phyloP scores from a whole-genome alignment of 83 land plant species.

The Larix sibirica region DNA sequence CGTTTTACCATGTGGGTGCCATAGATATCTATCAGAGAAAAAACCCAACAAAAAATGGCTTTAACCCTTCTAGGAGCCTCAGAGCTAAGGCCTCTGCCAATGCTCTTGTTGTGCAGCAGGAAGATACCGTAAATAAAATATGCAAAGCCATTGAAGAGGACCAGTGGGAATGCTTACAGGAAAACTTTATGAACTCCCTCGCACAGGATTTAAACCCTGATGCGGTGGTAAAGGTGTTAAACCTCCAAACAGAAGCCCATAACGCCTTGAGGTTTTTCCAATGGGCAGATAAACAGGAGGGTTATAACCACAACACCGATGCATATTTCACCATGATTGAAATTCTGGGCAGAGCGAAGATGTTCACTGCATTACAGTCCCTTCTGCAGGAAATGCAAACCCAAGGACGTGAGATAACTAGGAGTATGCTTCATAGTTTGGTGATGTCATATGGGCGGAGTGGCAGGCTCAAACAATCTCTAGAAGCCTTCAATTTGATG shows the following conservation, averaged over 20 bases:
- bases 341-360: conserved; percentile 5
- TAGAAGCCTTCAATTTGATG: not conserved
- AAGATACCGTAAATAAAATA: not conserved
- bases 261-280: conserved; percentile 9
- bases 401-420: conserved; percentile 7
- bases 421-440: not conserved
- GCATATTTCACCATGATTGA: conserved; percentile 4
- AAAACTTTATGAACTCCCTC: not conserved
- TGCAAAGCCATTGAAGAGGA: not conserved
- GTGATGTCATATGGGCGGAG: not conserved
- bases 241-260: not conserved
- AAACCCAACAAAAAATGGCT: no score
- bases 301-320: not conserved
- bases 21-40: no score
- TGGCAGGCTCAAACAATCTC: not conserved
- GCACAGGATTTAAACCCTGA: conserved; percentile 2
- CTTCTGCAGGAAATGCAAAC: conserved; percentile 10
- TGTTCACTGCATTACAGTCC: not conserved
- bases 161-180: conserved; percentile 3
- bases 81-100: not conserved
- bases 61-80: no score
- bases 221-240: not conserved
- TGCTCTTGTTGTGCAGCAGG: not conserved
- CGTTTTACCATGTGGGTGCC: no score
- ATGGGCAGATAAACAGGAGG: conserved; percentile 11